Percentiles rank a stretch among this genome's conserved stretches.
Conservation (phyloP, 1,139 yeast genomes). For the Suhomyces chickasaworum region DNA sequence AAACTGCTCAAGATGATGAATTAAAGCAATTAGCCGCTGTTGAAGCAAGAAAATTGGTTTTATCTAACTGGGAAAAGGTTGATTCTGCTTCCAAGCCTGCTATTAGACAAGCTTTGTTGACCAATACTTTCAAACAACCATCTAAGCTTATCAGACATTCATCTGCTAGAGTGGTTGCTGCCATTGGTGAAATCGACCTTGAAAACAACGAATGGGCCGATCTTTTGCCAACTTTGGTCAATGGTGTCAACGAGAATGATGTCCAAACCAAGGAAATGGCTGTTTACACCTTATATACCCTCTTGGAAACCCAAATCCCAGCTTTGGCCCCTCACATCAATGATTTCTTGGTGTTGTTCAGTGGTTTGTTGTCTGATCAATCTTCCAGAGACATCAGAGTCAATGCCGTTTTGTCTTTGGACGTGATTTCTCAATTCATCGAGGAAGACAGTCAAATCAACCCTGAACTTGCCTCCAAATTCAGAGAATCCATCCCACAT, state of each 20-base stretch:
- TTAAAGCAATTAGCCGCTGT: conserved; percentile 89
- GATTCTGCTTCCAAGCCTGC: conserved; percentile 56
- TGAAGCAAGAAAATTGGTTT: conserved; percentile 84
- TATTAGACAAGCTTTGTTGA: conserved; percentile 69
- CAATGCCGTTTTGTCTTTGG: conserved; percentile 81
- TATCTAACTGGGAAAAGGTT: conserved; percentile 67
- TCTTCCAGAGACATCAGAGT: conserved; percentile 75
- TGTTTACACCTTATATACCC: conserved; percentile 72
- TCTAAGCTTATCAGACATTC: conserved; percentile 82
- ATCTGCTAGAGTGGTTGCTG: conserved; percentile 83
- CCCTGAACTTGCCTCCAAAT: conserved; percentile 55
- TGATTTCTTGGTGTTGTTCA: conserved; percentile 71
- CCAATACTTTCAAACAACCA: conserved; percentile 59
- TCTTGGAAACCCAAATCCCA: conserved; percentile 74
- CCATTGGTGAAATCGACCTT: conserved; percentile 78
- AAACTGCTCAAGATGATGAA: conserved; percentile 61
- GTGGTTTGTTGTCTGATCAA: conserved; percentile 66
- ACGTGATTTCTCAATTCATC: conserved; percentile 69
- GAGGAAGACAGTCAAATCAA: conserved; percentile 54
- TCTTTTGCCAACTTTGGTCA: conserved; percentile 69
- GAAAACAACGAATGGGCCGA: conserved; percentile 71
- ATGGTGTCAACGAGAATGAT: conserved; percentile 64
- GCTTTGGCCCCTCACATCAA: conserved; percentile 62
- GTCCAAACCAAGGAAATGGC: conserved; percentile 80
- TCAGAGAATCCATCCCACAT: conserved; percentile 70